Conservation (phyloP, 495 filamentous ascomycete species). For the Trichoderma reesei region DNA sequence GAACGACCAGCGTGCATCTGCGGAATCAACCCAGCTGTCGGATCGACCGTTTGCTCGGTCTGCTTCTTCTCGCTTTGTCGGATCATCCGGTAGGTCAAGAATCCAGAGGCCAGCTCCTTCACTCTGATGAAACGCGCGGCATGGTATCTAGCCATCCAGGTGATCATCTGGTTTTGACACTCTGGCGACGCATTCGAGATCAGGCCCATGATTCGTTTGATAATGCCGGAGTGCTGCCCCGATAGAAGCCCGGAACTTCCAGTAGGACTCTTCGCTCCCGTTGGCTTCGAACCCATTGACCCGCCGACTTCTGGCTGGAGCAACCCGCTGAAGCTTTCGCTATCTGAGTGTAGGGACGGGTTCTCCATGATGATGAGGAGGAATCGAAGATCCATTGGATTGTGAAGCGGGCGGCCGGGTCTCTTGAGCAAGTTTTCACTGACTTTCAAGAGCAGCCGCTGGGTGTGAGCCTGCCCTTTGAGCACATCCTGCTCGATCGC, state of each 20-base stretch:
- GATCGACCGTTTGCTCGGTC: slow-evolving; percentile 39
- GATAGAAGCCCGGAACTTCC: slow-evolving; percentile 24
- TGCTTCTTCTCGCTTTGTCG: slow-evolving; percentile 63
- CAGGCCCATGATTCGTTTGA: slow-evolving; percentile 78
- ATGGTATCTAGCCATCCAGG: slow-evolving; percentile 71
- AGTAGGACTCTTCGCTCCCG: slow-evolving; percentile 12
- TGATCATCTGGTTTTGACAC: slow-evolving; percentile 75
- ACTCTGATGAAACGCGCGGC: slow-evolving; percentile 56
- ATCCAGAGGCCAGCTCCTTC: slow-evolving; percentile 68
- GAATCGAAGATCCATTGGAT: slow-evolving; percentile 66
- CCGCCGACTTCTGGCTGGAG: slow-evolving; percentile 19
- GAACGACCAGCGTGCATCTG: slow-evolving; percentile 52
- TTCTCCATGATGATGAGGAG: slow-evolving; percentile 79
- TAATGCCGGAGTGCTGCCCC: slow-evolving; percentile 65
- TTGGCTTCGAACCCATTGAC: neutral
- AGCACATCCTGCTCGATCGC: slow-evolving; percentile 50
- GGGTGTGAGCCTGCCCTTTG: slow-evolving; percentile 59
- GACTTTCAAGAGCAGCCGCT: slow-evolving; percentile 65
- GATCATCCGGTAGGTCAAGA: slow-evolving; percentile 72
- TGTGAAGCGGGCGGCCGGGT: slow-evolving; percentile 59
- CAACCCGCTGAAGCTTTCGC: slow-evolving; percentile 26
- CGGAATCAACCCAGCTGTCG: slow-evolving; percentile 59
- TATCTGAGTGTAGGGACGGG: slow-evolving; percentile 52
- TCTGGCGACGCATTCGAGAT: slow-evolving; percentile 64
- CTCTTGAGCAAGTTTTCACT: slow-evolving; percentile 80